Conservation (phyloP, 1,284 basidiomycete genomes). For the Trichosporon ovoides region DNA sequence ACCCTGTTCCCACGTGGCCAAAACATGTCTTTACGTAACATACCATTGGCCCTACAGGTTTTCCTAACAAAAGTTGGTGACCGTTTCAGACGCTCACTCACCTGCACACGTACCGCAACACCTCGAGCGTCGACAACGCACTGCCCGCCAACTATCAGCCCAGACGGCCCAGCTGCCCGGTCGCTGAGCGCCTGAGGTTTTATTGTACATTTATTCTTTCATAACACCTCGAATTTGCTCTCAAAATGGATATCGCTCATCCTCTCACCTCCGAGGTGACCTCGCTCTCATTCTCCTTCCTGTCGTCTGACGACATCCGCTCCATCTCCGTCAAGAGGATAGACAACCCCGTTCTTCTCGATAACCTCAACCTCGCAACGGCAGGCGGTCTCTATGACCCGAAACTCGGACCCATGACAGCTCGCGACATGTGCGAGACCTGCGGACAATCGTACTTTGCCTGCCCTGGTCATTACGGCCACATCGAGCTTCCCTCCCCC, state of each 20-base stretch:
- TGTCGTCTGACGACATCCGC: constrained; percentile 83
- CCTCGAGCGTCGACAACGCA: constrained; percentile 12
- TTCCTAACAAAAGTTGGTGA: constrained; percentile 4
- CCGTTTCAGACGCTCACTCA: constrained; percentile 10
- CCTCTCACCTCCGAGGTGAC: constrained; percentile 78
- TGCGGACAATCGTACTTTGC: constrained; percentile 86
- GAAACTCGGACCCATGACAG: constrained; percentile 82
- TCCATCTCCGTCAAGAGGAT: constrained; percentile 96
- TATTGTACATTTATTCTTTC: not conserved
- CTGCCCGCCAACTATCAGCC: constrained; percentile 3
- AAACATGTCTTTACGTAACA: not conserved
- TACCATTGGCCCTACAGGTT: not conserved
- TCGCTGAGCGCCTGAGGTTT: constrained; percentile 19
- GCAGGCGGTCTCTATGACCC: constrained; percentile 93
- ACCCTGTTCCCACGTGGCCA: not conserved
- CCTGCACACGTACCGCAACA: not conserved
- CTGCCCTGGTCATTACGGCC: constrained; percentile 81
- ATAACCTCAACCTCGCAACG: constrained; percentile 89
- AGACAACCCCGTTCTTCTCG: constrained; percentile 85
- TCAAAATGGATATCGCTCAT: constrained; percentile 83
- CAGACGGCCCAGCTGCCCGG: constrained; percentile 10
- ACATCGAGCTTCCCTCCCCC: constrained; percentile 91
- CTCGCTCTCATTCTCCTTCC: constrained; percentile 89
- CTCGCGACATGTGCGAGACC: constrained; percentile 87
- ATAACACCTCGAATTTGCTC: constrained; percentile 2